phyloP scores from a whole-genome alignment of 1,139 yeast genomes.

The Torulaspora globosa region DNA sequence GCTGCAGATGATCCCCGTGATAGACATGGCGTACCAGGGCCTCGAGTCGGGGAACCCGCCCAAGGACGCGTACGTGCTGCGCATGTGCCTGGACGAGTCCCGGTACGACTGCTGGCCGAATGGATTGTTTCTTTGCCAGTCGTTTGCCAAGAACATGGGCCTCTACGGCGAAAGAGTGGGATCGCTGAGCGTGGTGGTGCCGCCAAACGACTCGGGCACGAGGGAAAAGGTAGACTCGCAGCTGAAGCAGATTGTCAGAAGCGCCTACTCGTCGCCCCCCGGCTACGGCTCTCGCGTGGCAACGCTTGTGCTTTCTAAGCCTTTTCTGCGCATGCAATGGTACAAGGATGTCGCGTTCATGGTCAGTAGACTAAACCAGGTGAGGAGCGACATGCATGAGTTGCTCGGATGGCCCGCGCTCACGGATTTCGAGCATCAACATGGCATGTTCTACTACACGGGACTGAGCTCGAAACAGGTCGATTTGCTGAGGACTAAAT shows the following conservation, averaged over 20 bases:
- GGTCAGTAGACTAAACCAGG: conserved; percentile 71
- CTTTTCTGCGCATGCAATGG: conserved; percentile 69
- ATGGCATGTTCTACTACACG: conserved; percentile 96
- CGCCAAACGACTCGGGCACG: conserved; percentile 15
- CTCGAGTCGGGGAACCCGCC: conserved; percentile 69
- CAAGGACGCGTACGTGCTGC: conserved; percentile 48
- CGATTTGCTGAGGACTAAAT: conserved; percentile 60
- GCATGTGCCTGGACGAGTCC: conserved; percentile 35
- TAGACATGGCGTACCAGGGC: conserved; percentile 95
- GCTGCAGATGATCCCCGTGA: conserved; percentile 61
- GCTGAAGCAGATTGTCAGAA: conserved; percentile 65
- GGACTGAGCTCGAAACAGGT: conserved; percentile 74
- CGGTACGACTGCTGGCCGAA: conserved; percentile 36
- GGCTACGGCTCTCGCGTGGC: conserved; percentile 91
- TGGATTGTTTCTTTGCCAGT: conserved; percentile 72
- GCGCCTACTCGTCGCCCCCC: conserved; percentile 91
- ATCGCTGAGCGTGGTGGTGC: conserved; percentile 46
- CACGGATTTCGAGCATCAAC: conserved; percentile 53
- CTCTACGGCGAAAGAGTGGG: conserved; percentile 95
- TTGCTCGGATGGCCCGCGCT: conserved; percentile 82
- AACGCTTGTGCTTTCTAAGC: conserved; percentile 62
- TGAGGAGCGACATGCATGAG: conserved; percentile 53
- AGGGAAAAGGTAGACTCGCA: conserved; percentile 62
- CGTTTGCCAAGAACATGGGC: conserved; percentile 97
- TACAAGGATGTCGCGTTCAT: conserved; percentile 67